These are phyloP conservation scores for Cercophora sp. DNA, from an alignment of 495 filamentous ascomycete species.

Conservation along the genomic window DNA sequence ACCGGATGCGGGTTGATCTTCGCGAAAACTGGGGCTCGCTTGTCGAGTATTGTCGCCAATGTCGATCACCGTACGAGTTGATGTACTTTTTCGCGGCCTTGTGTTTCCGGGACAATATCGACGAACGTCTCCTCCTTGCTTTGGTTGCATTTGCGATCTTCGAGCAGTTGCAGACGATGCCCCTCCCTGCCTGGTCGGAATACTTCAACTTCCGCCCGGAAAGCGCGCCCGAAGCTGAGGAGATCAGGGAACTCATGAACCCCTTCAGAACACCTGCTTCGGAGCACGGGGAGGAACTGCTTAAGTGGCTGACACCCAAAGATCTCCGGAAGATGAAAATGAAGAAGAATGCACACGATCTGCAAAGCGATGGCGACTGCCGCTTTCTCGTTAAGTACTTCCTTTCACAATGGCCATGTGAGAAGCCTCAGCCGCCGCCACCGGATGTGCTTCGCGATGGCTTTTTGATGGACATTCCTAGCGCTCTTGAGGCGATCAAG, in stretches of 20 bases:
- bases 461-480: slow-evolving; percentile 28
- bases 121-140: slow-evolving; percentile 30
- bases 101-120: slow-evolving; percentile 26
- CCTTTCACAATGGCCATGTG: slow-evolving; percentile 32
- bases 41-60: slow-evolving; percentile 27
- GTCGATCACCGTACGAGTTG: slow-evolving; percentile 15
- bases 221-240: slow-evolving; percentile 23
- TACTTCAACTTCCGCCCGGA: slow-evolving; percentile 32
- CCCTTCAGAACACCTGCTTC: slow-evolving; percentile 18
- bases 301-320: slow-evolving; percentile 23
- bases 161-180: slow-evolving; percentile 21
- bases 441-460: too few species aligned
- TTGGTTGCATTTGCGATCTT: slow-evolving; percentile 29
- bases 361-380: slow-evolving; percentile 24
- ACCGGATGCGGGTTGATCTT: slow-evolving; percentile 31
- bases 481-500: slow-evolving; percentile 35
- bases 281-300: slow-evolving; percentile 12
- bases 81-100: slow-evolving; percentile 30
- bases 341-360: slow-evolving; percentile 22
- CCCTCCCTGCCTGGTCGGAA: slow-evolving; percentile 21
- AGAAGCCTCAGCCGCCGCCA: too few species aligned
- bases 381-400: slow-evolving; percentile 23
- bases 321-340: slow-evolving; percentile 20
- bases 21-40: slow-evolving; percentile 36
- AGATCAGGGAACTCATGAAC: slow-evolving; percentile 23